These are phyloP conservation scores for Eragrostis curvula DNA, from an alignment of 176 grass and related monocot species.

Conservation along the genomic window DNA sequence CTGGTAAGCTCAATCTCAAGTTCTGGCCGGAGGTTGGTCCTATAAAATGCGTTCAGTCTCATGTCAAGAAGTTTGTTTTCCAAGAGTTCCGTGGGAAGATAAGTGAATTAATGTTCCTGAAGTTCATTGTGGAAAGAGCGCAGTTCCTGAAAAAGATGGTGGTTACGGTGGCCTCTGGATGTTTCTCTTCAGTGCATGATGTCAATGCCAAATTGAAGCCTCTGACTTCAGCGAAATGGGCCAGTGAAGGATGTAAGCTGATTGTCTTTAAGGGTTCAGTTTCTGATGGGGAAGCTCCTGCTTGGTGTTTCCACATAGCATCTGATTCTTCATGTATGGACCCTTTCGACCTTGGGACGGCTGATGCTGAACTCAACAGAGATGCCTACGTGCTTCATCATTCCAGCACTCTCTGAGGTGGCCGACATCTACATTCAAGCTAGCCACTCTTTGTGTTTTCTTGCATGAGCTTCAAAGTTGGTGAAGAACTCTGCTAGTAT, in stretches of 20 bases:
- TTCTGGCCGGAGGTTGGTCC: background rate
- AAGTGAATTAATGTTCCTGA: background rate
- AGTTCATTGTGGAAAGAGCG: background rate
- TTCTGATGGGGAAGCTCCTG: background rate
- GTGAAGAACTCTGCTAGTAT: background rate
- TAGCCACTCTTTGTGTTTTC: background rate
- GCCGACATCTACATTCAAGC: background rate
- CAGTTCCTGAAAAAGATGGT: slow-evolving; percentile 13
- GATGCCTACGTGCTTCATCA: background rate
- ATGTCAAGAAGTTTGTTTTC: background rate
- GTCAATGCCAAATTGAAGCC: background rate
- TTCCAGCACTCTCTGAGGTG: background rate
- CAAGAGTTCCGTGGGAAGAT: background rate
- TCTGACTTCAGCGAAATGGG: background rate
- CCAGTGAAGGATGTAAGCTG: background rate
- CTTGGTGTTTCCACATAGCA: background rate
- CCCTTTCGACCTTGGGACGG: background rate
- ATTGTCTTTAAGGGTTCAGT: background rate
- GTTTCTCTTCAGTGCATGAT: background rate
- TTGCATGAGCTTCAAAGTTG: background rate
- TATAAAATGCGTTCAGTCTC: background rate
- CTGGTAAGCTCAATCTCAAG: background rate
- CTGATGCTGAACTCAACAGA: background rate
- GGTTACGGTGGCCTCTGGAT: background rate
- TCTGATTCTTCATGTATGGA: background rate